Evolutionary conservation across 306 rosid species (phyloP), one percentile per base, ranked within the genome.

Genomic region (Purshia tridentata): DNA sequence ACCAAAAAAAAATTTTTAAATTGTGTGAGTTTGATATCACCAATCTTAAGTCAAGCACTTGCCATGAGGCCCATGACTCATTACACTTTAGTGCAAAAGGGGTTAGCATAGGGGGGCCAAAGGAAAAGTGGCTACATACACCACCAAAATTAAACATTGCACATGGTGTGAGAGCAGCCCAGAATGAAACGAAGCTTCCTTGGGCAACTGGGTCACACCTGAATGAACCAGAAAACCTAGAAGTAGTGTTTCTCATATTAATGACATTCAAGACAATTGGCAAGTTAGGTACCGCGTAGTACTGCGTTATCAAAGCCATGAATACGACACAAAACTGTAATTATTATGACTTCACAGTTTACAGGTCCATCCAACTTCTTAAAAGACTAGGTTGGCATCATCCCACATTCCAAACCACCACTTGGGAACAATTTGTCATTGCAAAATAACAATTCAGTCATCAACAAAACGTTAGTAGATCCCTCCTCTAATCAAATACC

Each of bases 161-260:
- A 50, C 1, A 20, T 39, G 76, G 47, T 59, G 76, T 68, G 69
- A 63, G 40, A 16, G 16, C 57, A 40, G 47, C 46, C 16, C 13
- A 15, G 35, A 13, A 40, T 52, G 67, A 72, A 10, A 70, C 40
- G 72, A 64, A 71, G 59, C 57, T 71, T 77, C 66, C 76, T 19
- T 9, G 19, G 3, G 52, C 14, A 8, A 15, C 16, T 29, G 35
- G 35, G 35, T 29, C 35, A 29, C 35, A 29, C 35, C 35, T 29
- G 35, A 3, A 29, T 3, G 35, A 29, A 29, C 35, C 35, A 29
- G 35, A 29, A 29, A 29, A 29, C 35, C 35, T 29, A 29, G 2
- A 29, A 0, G 35, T 29, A 3, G 35, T 29, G 35, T 29, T 29
- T 29, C 35, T 29, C 35, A 29, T 29, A 29, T 29, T 29, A 1